Evolutionary conservation across 176 grass and related monocot genomes (phyloP).

Genomic region (Oryza coarctata): DNA sequence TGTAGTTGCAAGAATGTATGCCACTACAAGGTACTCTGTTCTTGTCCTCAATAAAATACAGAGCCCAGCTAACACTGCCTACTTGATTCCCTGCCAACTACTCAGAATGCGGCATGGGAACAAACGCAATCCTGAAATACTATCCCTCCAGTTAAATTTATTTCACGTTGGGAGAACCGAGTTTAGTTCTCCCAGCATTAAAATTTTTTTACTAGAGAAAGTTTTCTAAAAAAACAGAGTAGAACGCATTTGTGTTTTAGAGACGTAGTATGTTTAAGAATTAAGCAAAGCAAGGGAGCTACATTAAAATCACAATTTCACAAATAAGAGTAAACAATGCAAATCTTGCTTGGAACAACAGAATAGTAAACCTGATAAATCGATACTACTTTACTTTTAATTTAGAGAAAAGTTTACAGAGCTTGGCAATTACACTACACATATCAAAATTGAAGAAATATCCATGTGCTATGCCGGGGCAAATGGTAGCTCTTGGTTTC

Average conservation of each 20-base stretch:
- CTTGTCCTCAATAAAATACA: constrained; percentile 13
- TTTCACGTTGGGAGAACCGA: too few species aligned
- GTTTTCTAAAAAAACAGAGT: neutral
- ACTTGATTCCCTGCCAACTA: constrained; percentile 23
- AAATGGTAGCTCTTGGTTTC: neutral
- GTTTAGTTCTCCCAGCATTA: too few species aligned
- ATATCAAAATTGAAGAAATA: neutral
- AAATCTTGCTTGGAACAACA: neutral
- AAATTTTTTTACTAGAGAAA: too few species aligned
- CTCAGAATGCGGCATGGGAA: neutral
- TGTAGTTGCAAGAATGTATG: neutral
- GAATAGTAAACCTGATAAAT: neutral
- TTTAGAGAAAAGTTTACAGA: neutral
- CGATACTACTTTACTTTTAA: neutral
- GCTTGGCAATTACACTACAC: neutral
- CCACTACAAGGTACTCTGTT: neutral
- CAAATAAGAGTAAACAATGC: neutral
- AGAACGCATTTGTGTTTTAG: neutral
- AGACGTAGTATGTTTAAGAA: neutral
- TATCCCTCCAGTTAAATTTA: too few species aligned
- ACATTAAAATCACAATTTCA: neutral
- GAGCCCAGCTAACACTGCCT: neutral
- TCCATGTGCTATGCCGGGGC: neutral
- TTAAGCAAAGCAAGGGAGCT: neutral
- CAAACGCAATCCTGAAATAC: neutral